Conservation (phyloP, 2,329 filamentous ascomycete genomes). For the Annulohypoxylon truncatum region DNA sequence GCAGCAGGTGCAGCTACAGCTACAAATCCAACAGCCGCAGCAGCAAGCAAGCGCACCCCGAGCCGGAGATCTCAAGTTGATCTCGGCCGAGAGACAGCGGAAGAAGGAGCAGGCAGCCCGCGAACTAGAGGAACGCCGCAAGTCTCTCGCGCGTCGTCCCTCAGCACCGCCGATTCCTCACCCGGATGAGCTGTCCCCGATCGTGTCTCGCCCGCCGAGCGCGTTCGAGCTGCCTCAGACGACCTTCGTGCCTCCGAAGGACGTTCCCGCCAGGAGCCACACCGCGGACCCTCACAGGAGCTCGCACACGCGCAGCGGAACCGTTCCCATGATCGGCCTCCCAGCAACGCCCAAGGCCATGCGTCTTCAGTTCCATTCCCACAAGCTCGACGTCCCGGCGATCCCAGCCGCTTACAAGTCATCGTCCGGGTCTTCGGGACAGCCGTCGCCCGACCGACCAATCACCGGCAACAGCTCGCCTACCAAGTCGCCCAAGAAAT, state of each 20-base stretch:
- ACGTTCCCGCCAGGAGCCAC: constrained; percentile 68
- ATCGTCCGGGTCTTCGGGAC: constrained; percentile 55
- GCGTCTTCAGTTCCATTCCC: constrained; percentile 77
- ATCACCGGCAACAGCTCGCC: constrained; percentile 42
- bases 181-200: constrained; percentile 67
- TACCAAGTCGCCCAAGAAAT: constrained; percentile 47
- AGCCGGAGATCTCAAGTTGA: constrained; percentile 65
- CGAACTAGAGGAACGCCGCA: constrained; percentile 87
- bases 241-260: constrained; percentile 54
- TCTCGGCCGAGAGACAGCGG: constrained; percentile 70
- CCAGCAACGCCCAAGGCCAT: constrained; percentile 93
- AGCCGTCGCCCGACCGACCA: constrained; percentile 51
- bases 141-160: constrained; percentile 83
- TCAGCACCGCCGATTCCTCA: constrained; percentile 84
- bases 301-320: constrained; percentile 60
- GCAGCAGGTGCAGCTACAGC: neutral
- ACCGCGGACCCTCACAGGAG: constrained; percentile 71
- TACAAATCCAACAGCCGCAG: neutral
- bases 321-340: constrained; percentile 74
- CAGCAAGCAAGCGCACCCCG: constrained; percentile 52
- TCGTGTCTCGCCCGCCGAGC: constrained; percentile 48
- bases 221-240: constrained; percentile 59
- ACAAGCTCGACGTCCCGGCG: constrained; percentile 63
- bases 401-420: constrained; percentile 63
- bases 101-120: constrained; percentile 82